These are phyloP conservation scores for Hypoxylon rubiginosum DNA, from an alignment of 2,329 filamentous ascomycete genomes.

Conservation along the genomic window DNA sequence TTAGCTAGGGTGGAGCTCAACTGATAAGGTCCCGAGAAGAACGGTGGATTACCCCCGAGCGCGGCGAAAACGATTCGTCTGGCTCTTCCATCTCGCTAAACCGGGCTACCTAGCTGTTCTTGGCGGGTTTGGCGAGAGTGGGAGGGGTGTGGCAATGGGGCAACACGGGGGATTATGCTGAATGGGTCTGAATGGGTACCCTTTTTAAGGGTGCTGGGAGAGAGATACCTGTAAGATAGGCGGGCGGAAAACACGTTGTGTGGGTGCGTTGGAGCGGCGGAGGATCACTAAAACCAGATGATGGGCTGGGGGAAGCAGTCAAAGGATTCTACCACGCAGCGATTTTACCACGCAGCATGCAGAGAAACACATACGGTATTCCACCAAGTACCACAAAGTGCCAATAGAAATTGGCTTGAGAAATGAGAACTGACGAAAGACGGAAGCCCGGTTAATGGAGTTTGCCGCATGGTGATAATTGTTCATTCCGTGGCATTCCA, in stretches of 20 bases:
- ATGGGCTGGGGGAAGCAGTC: conserved; percentile 1
- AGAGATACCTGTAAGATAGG: not conserved
- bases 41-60: conserved; percentile 20
- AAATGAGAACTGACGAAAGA: conserved; percentile 10
- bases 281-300: conserved; percentile 33
- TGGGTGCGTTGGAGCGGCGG: conserved; percentile 32
- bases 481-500: not conserved
- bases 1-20: conserved; percentile 30
- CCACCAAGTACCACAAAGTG: conserved; percentile 3
- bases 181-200: not conserved
- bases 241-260: conserved; percentile 12
- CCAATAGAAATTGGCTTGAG: not conserved
- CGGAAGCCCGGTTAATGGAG: not conserved
- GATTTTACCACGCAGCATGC: conserved; percentile 24
- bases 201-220: not conserved
- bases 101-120: conserved; percentile 24
- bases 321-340: conserved; percentile 31
- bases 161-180: conserved; percentile 5
- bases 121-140: conserved; percentile 20
- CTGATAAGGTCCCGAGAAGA: conserved; percentile 41
- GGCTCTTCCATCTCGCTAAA: conserved; percentile 11
- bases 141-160: conserved; percentile 8
- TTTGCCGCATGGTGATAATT: not conserved
- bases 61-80: conserved; percentile 28
- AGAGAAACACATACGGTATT: conserved; percentile 3